Evolutionary conservation across 139 green algal genomes (phyloP), one percentile per base, ranked within the genome.

Genomic region (Micractinium conductrix): DNA sequence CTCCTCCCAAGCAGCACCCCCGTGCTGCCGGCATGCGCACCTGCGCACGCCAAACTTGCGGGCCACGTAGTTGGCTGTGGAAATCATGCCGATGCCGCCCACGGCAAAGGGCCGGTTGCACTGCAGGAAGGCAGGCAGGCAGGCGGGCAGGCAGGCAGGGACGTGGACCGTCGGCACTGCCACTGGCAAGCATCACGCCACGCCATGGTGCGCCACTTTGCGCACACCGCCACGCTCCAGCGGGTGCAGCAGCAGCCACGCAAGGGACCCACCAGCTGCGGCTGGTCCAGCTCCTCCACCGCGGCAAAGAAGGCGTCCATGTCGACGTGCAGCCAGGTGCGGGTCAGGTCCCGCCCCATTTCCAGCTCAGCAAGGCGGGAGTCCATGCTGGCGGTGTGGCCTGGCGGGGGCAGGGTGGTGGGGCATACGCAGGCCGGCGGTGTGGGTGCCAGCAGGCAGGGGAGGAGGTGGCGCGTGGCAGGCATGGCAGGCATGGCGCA

Each of bases 291-390:
- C 88, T 95, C 93, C 74, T 97, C 93, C 12, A 92, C 88, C 37
- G 93, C 86, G 7, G 92, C 95, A 83, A 93, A 98, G 87, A 99
- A 99, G 9, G 93, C 93, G 76, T 99, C 96, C 96, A 99, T 98
- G 89, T 99, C 97, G 0, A 98, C 93, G 81, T 97, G 92, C n/a
- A 99, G 67, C 91, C 74, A 80, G 50, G 78, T 76, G 75, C 93
- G 89, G 6, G 67, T 92, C 28, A 96, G 87, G 76, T 98, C 94
- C 9, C 95, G 84, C 2, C 37, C 71, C 2, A 91, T 91, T 86
- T 98, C 93, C 35, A 97, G 89, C n/a, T 80, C 58, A 1, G 88
- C 85, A 0, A 97, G 38, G 24, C 88, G 85, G 24, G 74, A 75
- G 84, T 96, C 89, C 80, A 89, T 82, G 9, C 82, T 79, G 78